Base-by-base conservation (phyloP, 225 moss, liverwort and hornwort species). In the Sphagnum tenellum region DNA sequence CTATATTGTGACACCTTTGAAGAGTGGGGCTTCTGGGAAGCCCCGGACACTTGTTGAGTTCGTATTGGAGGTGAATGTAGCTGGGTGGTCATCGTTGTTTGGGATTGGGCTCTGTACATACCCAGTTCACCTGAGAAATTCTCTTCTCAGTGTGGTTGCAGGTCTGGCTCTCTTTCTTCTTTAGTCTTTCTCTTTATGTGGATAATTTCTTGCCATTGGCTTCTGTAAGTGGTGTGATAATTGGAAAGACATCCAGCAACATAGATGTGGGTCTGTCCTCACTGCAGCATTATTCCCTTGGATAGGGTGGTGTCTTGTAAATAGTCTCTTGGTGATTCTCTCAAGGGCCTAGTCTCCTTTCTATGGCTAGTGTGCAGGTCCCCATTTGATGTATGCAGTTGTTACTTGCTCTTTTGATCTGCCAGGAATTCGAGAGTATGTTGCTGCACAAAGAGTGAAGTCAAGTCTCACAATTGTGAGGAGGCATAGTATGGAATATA, bases 1-100 rank as follows among this genome's bases (percentile, higher is more conserved):
- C 12, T 88, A 88, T 67, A 80, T 88, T 70, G 78, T 88, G 57
- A 78, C 85, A 67, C 88, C 88, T 12, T 72, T 88, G 13, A 88
- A 85, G 55, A 72, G 71, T 53, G 76, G 77, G 66, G 65, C 68
- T 59, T 61, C 69, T 72, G 85, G 85, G 61, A 85, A 82, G 66
- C 78, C 74, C 47, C 85, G 80, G 3, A 82, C 85, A 46, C 71
- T 85, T 65, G 88, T 88, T 13, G 88, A 88, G 62, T 70, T 71
- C 47, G 85, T 88, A 69, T 66, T 88, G 61, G 88, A 88, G 72
- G 80, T 88, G 85, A 82, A 88, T 67, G 77, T 77, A 68, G 77
- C 82, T 58, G 88, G 88, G 44, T 88, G 88, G 77, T 85, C 88
- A 14, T 88, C 88, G n/a, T 85, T 85, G 70, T 70, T 88, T 69